Base-by-base conservation (phyloP, 164 flowering plant genomes). In the Kalanchoe fedtschenkoi region DNA sequence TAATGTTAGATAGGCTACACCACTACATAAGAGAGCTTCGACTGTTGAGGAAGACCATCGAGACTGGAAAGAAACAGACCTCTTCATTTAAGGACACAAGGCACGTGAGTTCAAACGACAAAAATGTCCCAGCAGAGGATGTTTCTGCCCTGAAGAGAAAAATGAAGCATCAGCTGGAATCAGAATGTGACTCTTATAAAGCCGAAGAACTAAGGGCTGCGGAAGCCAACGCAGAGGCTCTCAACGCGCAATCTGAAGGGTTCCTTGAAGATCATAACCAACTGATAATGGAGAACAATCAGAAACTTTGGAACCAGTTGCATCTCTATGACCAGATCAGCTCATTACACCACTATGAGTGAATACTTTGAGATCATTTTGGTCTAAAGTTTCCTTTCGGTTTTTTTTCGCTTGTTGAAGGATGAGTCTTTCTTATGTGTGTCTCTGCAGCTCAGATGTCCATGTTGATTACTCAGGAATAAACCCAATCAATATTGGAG, bases 51-150 rank as follows among this genome's bases (percentile, higher is more conserved):
- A 35, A 35, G 38, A 35, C 38, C 10, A 35, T 35, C 6, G 38
- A 35, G 10, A 10, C 38, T 5, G 38, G 38, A 35, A 5, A 35
- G 38, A 35, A 35, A 35, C 5, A 35, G 38, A 10, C 38, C 64
- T 73, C 61, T 58, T 64, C 58, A 8, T 70, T 74, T 39, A 85
- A 80, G 62, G 82, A 82, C 53, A 77, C 65, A 11, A 83, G 77
- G 64, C 53, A 69, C 19, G 9, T n/a, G 24, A 43, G 6, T 5
- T 43, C 24, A 21, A 82, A 77, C 43, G 84, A 76, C 43, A 62
- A 43, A 55, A 81, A 74, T 64, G 76, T 71, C 44, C 28, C 75
- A 68, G 80, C 76, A 67, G 79, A 74, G 61, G 85, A 80, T 68
- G 39, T 68, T 38, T 57, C 63, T 6, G 56, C 64, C 15, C 62